Conservation (phyloP, 108 stramenopile species). For the Cyclotella distinguenda region DNA sequence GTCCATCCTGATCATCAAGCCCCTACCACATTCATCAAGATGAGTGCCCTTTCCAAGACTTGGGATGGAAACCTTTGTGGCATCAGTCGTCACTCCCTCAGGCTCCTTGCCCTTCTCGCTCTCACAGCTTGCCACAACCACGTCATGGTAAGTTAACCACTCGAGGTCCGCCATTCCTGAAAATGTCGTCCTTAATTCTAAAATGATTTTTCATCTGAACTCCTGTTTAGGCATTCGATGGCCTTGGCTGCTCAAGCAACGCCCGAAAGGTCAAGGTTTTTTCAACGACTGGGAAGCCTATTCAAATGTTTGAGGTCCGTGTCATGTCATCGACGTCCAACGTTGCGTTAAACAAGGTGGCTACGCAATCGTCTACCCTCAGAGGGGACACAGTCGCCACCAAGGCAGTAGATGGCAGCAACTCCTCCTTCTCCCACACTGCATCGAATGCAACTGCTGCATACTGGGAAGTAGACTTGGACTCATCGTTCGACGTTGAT, state of each 20-base stretch:
- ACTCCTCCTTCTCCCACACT: neutral
- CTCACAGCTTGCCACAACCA: neutral
- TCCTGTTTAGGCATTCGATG: neutral
- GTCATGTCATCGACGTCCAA: neutral
- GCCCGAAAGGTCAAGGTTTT: neutral
- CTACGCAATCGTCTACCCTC: neutral
- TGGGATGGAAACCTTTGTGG: too few species aligned
- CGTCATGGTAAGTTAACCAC: neutral
- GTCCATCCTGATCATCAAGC: too few species aligned
- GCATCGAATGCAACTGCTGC: neutral
- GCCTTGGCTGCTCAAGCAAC: neutral
- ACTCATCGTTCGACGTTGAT: neutral
- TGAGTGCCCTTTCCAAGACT: too few species aligned
- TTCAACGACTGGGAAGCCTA: neutral
- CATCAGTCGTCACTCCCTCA: neutral
- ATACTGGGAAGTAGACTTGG: conserved; percentile 1
- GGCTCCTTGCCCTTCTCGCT: neutral
- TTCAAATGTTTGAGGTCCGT: neutral
- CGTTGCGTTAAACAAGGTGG: neutral
- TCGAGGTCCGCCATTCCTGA: neutral
- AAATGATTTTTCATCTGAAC: too few species aligned
- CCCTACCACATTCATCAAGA: too few species aligned
- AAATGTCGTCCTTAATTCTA: too few species aligned
- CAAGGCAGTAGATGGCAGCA: neutral
- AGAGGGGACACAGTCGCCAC: neutral